Percentiles rank a stretch among this genome's conserved stretches.
Conservation (phyloP, 164 flowering plant species). For the Santalum album region DNA sequence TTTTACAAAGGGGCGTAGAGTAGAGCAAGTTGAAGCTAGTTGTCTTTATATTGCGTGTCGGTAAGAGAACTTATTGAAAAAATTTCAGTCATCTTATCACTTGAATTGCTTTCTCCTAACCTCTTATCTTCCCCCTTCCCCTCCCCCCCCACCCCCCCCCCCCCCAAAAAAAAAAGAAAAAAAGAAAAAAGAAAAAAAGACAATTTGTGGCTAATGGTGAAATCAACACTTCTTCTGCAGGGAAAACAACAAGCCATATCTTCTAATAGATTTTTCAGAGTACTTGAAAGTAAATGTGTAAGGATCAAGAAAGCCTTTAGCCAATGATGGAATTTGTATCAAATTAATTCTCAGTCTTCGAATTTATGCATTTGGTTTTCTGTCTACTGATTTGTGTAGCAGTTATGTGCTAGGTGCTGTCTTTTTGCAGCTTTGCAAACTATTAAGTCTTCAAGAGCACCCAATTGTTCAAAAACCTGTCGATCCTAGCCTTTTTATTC, state of each 20-base stretch:
- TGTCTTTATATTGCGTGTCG: constrained; percentile 86
- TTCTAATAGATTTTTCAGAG: constrained; percentile 87
- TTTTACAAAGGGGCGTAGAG: constrained; percentile 78
- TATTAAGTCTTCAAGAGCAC: constrained; percentile 58
- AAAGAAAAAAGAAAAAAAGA: no score
- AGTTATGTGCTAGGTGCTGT: constrained; percentile 93
- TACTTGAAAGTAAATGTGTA: constrained; percentile 69
- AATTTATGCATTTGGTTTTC: background rate
- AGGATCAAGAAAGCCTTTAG: constrained; percentile 10
- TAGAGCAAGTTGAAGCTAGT: constrained; percentile 65
- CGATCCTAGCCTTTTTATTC: constrained; percentile 88
- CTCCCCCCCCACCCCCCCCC: no score
- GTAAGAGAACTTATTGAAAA: constrained; percentile 26
- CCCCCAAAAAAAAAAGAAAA: no score
- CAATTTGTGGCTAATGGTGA: no score
- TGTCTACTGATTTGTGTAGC: constrained; percentile 12
- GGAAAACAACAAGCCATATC: constrained; percentile 53
- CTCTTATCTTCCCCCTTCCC: no score
- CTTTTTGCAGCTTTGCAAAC: constrained; percentile 79
- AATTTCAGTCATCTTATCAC: background rate
- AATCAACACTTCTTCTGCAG: constrained; percentile 31
- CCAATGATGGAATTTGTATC: background rate
- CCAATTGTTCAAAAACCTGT: constrained; percentile 64
- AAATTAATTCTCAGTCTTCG: background rate
- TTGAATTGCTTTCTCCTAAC: background rate